A percentile compares a stretch with the other conserved stretches of the same genome.
These are phyloP conservation scores for Ogataea kodamae DNA, from an alignment of 805 yeast genomes.

Conservation along the genomic window DNA sequence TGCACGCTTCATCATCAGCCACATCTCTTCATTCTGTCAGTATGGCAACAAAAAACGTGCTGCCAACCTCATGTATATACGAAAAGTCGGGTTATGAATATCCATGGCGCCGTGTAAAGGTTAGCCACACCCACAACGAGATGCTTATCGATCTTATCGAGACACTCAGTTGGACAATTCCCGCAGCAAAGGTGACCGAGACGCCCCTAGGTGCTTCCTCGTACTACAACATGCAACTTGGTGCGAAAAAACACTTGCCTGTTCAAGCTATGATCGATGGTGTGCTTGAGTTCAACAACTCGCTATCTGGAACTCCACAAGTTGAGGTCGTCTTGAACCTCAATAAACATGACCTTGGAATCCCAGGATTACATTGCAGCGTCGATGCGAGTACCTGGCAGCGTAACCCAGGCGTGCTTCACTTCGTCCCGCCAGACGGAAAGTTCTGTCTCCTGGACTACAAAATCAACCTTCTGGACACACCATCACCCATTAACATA, in stretches of 20 bases:
- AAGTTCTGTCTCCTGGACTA: slow-evolving; percentile 60
- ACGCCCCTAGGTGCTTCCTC: slow-evolving; percentile 19
- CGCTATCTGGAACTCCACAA: slow-evolving; percentile 75
- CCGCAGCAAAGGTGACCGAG: slow-evolving; percentile 25
- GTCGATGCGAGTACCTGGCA: slow-evolving; percentile 55
- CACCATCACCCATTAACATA: slow-evolving; percentile 16
- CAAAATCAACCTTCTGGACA: slow-evolving; percentile 47
- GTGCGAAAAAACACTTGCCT: slow-evolving; percentile 30
- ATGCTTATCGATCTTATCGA: slow-evolving; percentile 82
- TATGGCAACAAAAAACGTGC: slow-evolving; percentile 12
- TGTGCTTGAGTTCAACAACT: slow-evolving; percentile 55
- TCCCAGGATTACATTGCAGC: slow-evolving; percentile 70
- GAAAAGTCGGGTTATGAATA: slow-evolving; percentile 37
- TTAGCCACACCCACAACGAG: slow-evolving; percentile 77
- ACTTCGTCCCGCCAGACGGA: slow-evolving; percentile 90
- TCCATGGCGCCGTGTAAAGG: slow-evolving; percentile 80
- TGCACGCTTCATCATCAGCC: slow-evolving; percentile 18
- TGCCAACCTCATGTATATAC: slow-evolving; percentile 20
- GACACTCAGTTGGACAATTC: slow-evolving; percentile 51
- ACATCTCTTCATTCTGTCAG: slow-evolving; percentile 11
- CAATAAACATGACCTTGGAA: slow-evolving; percentile 45
- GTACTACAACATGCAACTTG: slow-evolving; percentile 29
- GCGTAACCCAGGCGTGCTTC: slow-evolving; percentile 41
- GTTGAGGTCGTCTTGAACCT: slow-evolving; percentile 54
- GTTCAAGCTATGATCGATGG: slow-evolving; percentile 61